Evolutionary conservation across 768 basidiomycete genomes (phyloP).

Genomic region (Leccinum longicurvipes): DNA sequence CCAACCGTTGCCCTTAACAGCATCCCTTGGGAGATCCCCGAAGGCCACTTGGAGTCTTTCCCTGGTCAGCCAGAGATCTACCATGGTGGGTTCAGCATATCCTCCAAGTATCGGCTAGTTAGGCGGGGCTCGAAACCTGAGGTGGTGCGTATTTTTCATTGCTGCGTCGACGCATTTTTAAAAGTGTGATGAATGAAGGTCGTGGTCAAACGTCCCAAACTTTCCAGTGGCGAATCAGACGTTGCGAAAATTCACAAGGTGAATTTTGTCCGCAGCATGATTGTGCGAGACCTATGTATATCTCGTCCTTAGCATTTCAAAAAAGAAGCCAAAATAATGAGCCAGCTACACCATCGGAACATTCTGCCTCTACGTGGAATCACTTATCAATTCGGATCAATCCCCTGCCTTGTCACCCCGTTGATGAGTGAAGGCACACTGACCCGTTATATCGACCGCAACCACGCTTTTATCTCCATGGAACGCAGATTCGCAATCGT

Average conservation of each 20-base stretch:
- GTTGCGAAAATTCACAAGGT: conserved; percentile 7
- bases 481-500: conserved; percentile 5
- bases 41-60: conserved; percentile 4
- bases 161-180: not conserved
- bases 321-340: conserved; percentile 3
- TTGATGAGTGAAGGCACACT: conserved; percentile 12
- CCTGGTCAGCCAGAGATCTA: conserved; percentile 7
- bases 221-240: not conserved
- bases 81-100: conserved; percentile 9
- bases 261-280: not conserved
- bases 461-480: not conserved
- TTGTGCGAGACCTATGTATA: not conserved
- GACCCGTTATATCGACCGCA: conserved; percentile 2
- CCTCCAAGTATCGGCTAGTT: conserved; percentile 3
- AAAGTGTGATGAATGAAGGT: conserved; percentile 1
- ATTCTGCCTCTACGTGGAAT: conserved; percentile 12
- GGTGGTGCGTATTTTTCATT: conserved; percentile 4
- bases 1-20: not conserved
- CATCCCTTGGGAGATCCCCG: not conserved
- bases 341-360: conserved; percentile 5
- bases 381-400: conserved; percentile 6
- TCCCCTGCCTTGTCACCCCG: conserved; percentile 12
- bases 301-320: conserved; percentile 7
- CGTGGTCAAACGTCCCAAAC: conserved; percentile 10
- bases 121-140: conserved; percentile 3